phyloP scores from a whole-genome alignment of 2,329 filamentous ascomycete species.

The Epichloe sibirici region DNA sequence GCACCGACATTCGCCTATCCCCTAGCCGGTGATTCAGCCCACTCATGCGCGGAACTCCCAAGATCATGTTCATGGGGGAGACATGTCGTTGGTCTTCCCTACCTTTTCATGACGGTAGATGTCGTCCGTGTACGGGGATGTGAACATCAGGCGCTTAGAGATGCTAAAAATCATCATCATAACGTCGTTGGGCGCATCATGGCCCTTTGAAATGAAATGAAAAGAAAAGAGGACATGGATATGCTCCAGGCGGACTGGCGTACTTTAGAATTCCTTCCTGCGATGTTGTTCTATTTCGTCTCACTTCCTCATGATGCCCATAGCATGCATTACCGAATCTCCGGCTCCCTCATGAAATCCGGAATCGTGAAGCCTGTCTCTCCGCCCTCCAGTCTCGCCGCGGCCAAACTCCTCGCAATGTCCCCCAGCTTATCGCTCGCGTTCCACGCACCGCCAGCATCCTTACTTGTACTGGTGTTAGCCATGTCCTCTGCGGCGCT shows the following conservation, averaged over 20 bases:
- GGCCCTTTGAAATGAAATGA: no score
- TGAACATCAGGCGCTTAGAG: no score
- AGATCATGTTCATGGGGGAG: neutral
- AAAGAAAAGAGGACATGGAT: no score
- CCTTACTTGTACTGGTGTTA: constrained; percentile 8
- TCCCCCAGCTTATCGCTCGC: constrained; percentile 15
- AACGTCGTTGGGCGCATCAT: no score
- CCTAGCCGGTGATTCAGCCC: neutral
- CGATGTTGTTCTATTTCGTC: no score
- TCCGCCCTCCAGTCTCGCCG: constrained; percentile 19
- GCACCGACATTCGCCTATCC: neutral
- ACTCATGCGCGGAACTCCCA: neutral
- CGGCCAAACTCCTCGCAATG: constrained; percentile 16
- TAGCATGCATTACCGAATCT: constrained; percentile 22
- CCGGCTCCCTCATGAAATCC: constrained; percentile 31
- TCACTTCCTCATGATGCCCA: neutral
- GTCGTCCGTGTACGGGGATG: no score
- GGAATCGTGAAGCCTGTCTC: constrained; percentile 25
- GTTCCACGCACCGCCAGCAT: constrained; percentile 6
- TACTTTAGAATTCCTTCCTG: no score
- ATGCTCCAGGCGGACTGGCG: no score
- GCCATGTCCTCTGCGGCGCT: constrained; percentile 18
- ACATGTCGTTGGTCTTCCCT: neutral
- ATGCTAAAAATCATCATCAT: no score
- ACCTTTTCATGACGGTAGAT: no score